Evolutionary conservation across 352 stramenopile species (phyloP), one percentile per base, ranked within the genome.

Genomic region (Phytophthora citrophthora): DNA sequence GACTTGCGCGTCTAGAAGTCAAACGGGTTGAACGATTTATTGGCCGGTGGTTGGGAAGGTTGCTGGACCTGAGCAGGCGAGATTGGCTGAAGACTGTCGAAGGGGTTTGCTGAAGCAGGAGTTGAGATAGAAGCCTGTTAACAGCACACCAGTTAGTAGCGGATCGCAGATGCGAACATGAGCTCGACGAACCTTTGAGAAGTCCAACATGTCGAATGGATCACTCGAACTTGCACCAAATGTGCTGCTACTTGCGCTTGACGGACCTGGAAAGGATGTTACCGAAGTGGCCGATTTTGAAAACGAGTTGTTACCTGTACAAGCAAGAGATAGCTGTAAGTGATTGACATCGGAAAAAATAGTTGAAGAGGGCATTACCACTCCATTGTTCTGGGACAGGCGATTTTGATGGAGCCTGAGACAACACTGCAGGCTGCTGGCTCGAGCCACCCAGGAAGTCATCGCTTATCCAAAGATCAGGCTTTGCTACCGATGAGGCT

Each of bases 11-110:
- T 60, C 51, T 74, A 86, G 16, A 84, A 71, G 41, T 87, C 77
- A 46, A 87, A 87, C 18, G 77, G 77, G 38, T 87, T 87, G 46
- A 77, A 83, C 13, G 77, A 74, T 54, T 71, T 76, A 32, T 48
- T 69, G 43, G 59, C n/a, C 15, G 54, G 10, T 55, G 55, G 49
- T 8, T 48, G 49, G 39, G 49, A 16, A 0, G 24, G 32, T 44
- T 69, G 68, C 36, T 59, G 55, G 20, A 40, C 41, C 15, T 57
- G 40, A 18, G 36, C 40, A 18, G 53, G 49, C 48, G 41, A 43
- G 23, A 39, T 27, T 32, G 48, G 38, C 44, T 66, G 63, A 39
- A 70, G 13, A 23, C 51, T 64, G 56, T 85, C 64, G 18, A 82
- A 79, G 0, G 76, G 70, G 45, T 81, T 82, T 11, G 29, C 38